These are phyloP conservation scores for Alternaria arborescens DNA, from an alignment of 2,329 filamentous ascomycete genomes.

Conservation along the genomic window DNA sequence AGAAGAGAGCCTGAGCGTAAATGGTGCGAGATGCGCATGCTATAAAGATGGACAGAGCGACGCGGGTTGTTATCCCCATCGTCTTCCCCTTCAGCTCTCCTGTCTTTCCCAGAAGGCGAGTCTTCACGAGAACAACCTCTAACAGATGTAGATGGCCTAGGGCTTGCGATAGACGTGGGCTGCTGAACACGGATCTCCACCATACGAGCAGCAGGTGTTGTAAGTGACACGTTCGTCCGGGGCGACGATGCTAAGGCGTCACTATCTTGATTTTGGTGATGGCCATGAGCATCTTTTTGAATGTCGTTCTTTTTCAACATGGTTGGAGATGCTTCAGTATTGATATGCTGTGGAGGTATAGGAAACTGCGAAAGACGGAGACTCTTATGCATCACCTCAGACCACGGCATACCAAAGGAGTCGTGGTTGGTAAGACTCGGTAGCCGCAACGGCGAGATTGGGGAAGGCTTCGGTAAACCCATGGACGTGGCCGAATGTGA, in stretches of 20 bases:
- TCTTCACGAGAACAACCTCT: slow-evolving; percentile 20
- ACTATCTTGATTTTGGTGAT: background rate
- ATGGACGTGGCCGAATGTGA: slow-evolving; percentile 46
- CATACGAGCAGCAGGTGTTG: slow-evolving; percentile 1
- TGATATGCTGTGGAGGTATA: slow-evolving; percentile 23
- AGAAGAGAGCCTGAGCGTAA: slow-evolving; percentile 54
- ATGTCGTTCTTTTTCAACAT: background rate
- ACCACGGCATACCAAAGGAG: slow-evolving; percentile 37
- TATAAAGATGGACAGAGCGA: slow-evolving; percentile 52
- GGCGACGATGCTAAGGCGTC: background rate
- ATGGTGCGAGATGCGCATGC: slow-evolving; percentile 57
- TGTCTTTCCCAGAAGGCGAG: background rate
- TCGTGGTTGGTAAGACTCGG: slow-evolving; percentile 40
- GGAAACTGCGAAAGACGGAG: slow-evolving; percentile 43
- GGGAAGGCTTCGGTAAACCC: slow-evolving; percentile 30
- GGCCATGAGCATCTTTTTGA: background rate
- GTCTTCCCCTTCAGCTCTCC: slow-evolving; percentile 1
- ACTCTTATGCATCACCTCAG: slow-evolving; percentile 38
- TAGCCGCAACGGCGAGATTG: slow-evolving; percentile 37
- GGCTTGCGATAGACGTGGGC: slow-evolving; percentile 24
- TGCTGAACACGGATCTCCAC: slow-evolving; percentile 34
- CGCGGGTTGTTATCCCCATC: slow-evolving; percentile 28
- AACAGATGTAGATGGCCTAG: slow-evolving; percentile 27
- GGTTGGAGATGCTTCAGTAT: slow-evolving; percentile 22
- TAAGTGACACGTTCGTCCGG: background rate